Conservation (phyloP, 2,329 filamentous ascomycete genomes). For the Aschersonia sp. region DNA sequence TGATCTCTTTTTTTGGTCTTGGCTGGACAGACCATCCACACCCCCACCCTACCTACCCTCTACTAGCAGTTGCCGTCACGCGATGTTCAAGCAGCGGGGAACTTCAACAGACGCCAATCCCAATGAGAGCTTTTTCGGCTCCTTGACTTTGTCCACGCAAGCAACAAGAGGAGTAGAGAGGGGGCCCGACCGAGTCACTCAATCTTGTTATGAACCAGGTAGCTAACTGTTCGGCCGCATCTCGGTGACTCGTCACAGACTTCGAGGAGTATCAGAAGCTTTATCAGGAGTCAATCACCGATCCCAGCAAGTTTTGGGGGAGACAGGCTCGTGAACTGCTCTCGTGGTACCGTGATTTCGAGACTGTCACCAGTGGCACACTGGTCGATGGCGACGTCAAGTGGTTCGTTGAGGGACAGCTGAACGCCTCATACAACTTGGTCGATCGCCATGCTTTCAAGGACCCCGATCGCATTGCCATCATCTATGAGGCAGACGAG, state of each 20-base stretch:
- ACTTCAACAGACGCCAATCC: background rate
- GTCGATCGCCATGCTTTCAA: constrained; percentile 94
- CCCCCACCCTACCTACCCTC: too few relatives aligned
- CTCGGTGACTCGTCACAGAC: constrained; percentile 20
- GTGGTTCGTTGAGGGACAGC: constrained; percentile 86
- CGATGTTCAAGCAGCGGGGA: background rate
- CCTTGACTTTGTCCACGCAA: background rate
- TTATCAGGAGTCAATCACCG: constrained; percentile 75
- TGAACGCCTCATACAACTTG: constrained; percentile 96
- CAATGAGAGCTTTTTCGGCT: constrained; percentile 2
- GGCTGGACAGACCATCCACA: too few relatives aligned
- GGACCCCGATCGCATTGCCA: constrained; percentile 82
- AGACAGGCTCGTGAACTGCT: constrained; percentile 75
- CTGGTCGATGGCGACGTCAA: constrained; percentile 70
- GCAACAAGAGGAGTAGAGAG: too few relatives aligned
- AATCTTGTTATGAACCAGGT: too few relatives aligned
- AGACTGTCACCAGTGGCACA: constrained; percentile 71
- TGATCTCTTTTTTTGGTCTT: background rate
- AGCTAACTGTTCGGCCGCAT: too few relatives aligned
- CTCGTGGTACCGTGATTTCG: constrained; percentile 81
- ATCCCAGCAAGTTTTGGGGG: constrained; percentile 85
- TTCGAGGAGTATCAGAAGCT: constrained; percentile 53
- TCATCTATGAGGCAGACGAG: constrained; percentile 98
- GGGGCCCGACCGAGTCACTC: too few relatives aligned
- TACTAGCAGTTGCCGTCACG: too few relatives aligned